A percentile compares a stretch with the other conserved stretches of the same genome.
Conservation (phyloP, 768 basidiomycete genomes). For the Mrakia hoshinonis region DNA sequence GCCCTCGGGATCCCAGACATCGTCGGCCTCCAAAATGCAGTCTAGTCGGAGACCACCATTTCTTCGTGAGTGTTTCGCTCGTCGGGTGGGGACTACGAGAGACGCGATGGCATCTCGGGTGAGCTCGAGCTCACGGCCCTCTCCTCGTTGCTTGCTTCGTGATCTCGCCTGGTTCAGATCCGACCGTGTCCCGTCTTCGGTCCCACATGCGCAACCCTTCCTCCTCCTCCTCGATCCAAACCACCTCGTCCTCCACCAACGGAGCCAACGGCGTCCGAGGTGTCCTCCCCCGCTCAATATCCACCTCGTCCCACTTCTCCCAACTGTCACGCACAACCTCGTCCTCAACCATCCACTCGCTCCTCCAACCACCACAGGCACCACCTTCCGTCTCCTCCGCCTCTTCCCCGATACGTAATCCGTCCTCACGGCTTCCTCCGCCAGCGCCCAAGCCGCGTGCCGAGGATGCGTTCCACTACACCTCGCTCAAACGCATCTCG, state of each 20-base stretch:
- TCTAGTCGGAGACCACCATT: constrained; percentile 23
- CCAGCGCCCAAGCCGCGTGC: background rate
- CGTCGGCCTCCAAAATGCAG: constrained; percentile 25
- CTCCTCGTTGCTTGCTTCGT: constrained; percentile 9
- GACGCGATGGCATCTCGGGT: no score
- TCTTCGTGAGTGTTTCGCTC: constrained; percentile 10
- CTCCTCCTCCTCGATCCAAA: constrained; percentile 32
- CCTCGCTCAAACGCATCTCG: constrained; percentile 26
- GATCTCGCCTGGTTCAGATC: constrained; percentile 28
- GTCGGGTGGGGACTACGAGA: background rate
- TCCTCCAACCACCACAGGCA: constrained; percentile 7
- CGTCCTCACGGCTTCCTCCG: background rate
- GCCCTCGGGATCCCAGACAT: constrained; percentile 25
- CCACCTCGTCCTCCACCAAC: background rate
- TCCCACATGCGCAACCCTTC: constrained; percentile 38
- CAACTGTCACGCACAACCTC: constrained; percentile 26
- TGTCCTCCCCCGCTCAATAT: background rate
- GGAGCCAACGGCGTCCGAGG: background rate
- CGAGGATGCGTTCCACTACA: constrained; percentile 21
- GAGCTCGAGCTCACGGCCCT: constrained; percentile 29
- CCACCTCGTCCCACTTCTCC: constrained; percentile 28
- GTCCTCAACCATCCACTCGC: constrained; percentile 29
- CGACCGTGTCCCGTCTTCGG: constrained; percentile 39
- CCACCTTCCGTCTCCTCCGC: background rate
- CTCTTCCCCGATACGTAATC: background rate